Evolutionary conservation across 2,329 filamentous ascomycete species (phyloP), one percentile per base, ranked within the genome.

Genomic region (Juglanconis juglandina): DNA sequence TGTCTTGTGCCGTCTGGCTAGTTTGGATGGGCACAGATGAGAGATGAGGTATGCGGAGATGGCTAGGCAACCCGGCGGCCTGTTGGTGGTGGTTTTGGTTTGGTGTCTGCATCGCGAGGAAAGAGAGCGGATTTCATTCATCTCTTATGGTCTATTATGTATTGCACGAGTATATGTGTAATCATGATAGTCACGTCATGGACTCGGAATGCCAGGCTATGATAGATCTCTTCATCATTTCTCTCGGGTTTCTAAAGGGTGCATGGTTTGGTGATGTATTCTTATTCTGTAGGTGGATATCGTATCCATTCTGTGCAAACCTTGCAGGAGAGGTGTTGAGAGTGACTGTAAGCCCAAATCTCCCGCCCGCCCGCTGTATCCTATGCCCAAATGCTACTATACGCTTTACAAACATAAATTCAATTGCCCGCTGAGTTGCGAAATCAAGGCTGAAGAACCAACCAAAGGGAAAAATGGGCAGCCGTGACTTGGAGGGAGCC

Each of bases 121-220:
- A 35, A 37, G 52, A 53, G 42, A 49, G 46, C 48, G 58, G 41
- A 53, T 48, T 32, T n/a, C 37, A 41, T 55, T 48, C 58, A 47
- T 63, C 34, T 39, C 37, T 57, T 61, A 42, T 39, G 39, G 54
- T 58, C 58, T 44, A 55, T 54, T 37, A 46, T 58, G 54, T 58
- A 60, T 55, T 52, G 33, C 58, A 63, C 50, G 58, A 60, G 54
- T 53, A 35, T 56, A 55, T 60, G 50, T 58, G 54, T 63, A 53
- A n/a, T 41, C 50, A 53, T 39, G 50, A 54, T 39, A 56, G 48
- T 52, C 55, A 58, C 55, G 48, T 52, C 55, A 58, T 48, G 55
- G 55, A 48, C 39, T 34, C 52, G 58, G 24, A 63, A 61, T 47
- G 42, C 51, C 39, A 63, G 55, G 44, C 56, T 58, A 63, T 39